Conservation (phyloP, 495 filamentous ascomycete genomes). For the Neurospora intermedia region DNA sequence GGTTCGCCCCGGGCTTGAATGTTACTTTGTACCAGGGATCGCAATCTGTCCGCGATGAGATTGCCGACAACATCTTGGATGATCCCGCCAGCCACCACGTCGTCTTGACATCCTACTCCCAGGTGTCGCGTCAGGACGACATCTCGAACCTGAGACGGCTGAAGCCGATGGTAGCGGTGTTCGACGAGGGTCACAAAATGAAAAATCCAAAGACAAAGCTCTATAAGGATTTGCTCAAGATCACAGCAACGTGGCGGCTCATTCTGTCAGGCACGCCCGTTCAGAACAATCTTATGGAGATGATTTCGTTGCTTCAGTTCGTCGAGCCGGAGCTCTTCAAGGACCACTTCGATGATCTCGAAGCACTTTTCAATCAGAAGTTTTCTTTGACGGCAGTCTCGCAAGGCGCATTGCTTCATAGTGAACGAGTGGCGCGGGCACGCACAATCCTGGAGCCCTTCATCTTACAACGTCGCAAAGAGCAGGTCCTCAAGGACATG, state of each 20-base stretch:
- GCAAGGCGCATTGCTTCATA: conserved; percentile 66
- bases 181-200: conserved; percentile 85
- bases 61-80: conserved; percentile 54
- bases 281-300: conserved; percentile 91
- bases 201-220: conserved; percentile 75
- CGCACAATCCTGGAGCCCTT: conserved; percentile 92
- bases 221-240: conserved; percentile 70
- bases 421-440: conserved; percentile 73
- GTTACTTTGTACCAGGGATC: conserved; percentile 77
- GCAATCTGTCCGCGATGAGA: conserved; percentile 49
- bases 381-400: conserved; percentile 67
- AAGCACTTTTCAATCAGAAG: conserved; percentile 81
- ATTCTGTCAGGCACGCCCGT: conserved; percentile 88
- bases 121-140: conserved; percentile 30
- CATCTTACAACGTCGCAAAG: conserved; percentile 85
- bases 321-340: conserved; percentile 82
- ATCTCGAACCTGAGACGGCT: conserved; percentile 26
- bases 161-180: conserved; percentile 59
- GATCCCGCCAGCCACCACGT: conserved; percentile 63
- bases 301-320: conserved; percentile 79
- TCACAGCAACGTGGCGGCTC: conserved; percentile 66
- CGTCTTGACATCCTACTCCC: conserved; percentile 76
- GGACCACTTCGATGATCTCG: conserved; percentile 57
- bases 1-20: conserved; percentile 65
- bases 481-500: conserved; percentile 81